Base-by-base conservation (phyloP, 2,329 filamentous ascomycete genomes). In the Pseudocercospora cruenta region DNA sequence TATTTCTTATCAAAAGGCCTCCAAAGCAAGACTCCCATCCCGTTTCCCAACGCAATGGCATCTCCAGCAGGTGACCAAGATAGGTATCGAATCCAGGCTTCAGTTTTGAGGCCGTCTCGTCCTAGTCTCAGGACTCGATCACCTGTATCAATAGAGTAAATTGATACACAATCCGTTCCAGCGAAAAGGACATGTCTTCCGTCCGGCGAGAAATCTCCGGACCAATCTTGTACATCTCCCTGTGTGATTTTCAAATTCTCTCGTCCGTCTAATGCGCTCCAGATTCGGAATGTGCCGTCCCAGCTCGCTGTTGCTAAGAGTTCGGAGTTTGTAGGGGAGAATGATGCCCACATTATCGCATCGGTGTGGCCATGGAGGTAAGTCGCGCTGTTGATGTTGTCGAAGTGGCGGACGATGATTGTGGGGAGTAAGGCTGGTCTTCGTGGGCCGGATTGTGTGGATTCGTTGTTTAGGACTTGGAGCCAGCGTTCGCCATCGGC, bases 341-440 rank as follows among this genome's bases (percentile, higher is more conserved):
- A 72, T 19, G 54, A 60, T 43, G 67, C 69, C 67, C 71, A 71
- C 49, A 69, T 66, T 51, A 72, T 72, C 10, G 62, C 58, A 45
- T 71, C 69, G 26, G 33, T 54, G 58, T 71, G 70, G n/a, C 70
- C 71, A 22, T 24, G 31, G 2, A 72, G 53, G 26, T 47, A 55
- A 14, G 26, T 53, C 31, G 61, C 51, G 26, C 22, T 58, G 12
- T 28, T 54, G 24, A 47, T 60, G 14, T 31, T 24, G n/a, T 19
- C 4, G 12, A 66, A 62, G 4, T 55, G n/a, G 14, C 57, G 53
- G 36, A 71, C 59, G 31, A 70, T 33, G 26, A 70, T 55, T n/a
- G 69, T 60, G 1, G 68, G 68, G 5, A 68, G 58, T n/a, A 63
- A 24, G 8, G 61, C 63, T 19, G 59, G 24, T 14, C 54, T 61